Percentiles rank a stretch among this genome's conserved stretches.
phyloP scores from a whole-genome alignment of 2,329 filamentous ascomycete species.

The Berkeleyomyces basicola region DNA sequence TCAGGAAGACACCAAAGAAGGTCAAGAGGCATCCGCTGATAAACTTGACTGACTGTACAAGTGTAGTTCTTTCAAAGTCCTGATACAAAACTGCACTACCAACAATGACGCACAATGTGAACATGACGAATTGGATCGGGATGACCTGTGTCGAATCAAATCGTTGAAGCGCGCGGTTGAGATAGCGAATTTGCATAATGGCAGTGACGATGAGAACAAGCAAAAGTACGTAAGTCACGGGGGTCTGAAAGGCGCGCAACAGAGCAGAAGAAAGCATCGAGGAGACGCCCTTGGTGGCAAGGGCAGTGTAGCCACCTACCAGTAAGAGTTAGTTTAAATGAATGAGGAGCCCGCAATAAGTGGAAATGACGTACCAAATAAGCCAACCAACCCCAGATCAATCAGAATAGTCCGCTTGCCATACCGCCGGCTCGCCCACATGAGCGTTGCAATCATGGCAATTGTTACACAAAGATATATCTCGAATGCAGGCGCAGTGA shows the following conservation, averaged over 20 bases:
- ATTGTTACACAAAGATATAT: conserved; percentile 71
- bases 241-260: conserved; percentile 76
- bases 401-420: conserved; percentile 79
- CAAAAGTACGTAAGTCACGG: conserved; percentile 77
- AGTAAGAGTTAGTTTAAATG: neutral
- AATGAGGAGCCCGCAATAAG: neutral
- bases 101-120: conserved; percentile 87
- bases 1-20: conserved; percentile 92
- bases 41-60: conserved; percentile 64
- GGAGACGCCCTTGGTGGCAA: conserved; percentile 91
- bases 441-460: conserved; percentile 54
- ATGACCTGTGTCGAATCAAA: conserved; percentile 98
- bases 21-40: conserved; percentile 80
- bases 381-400: conserved; percentile 77
- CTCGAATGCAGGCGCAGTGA: conserved; percentile 77
- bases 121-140: conserved; percentile 91
- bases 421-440: conserved; percentile 69
- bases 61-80: conserved; percentile 74
- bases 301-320: conserved; percentile 77
- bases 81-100: conserved; percentile 87
- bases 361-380: conserved; percentile 54
- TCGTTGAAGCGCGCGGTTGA: conserved; percentile 73
- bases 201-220: conserved; percentile 68
- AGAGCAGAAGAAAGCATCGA: conserved; percentile 86
- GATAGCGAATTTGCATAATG: conserved; percentile 91